Conservation (phyloP, 116 monocot species). For the Trichopus zeylanicus region DNA sequence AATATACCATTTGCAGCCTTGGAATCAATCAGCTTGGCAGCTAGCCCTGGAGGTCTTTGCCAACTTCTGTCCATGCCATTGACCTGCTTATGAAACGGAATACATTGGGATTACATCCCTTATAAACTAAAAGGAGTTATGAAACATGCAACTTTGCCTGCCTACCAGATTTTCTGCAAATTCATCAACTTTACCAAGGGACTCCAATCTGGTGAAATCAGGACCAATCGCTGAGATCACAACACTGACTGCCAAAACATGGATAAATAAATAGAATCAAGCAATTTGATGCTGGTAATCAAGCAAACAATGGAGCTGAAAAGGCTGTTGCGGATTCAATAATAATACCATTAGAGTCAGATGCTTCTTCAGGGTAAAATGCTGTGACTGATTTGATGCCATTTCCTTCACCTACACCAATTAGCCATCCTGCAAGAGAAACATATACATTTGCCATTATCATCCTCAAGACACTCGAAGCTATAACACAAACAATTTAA, state of each 20-base stretch:
- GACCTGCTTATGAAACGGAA: constrained; percentile 31
- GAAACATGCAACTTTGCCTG: not conserved
- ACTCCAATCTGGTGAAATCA: constrained; percentile 78
- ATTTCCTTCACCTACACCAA: constrained; percentile 39
- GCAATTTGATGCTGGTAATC: no score
- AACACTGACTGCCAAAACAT: constrained; percentile 48
- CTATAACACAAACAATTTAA: not conserved
- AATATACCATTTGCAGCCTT: constrained; percentile 69
- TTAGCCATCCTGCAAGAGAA: constrained; percentile 55
- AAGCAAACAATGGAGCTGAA: no score
- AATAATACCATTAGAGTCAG: constrained; percentile 63
- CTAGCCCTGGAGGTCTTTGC: constrained; percentile 63
- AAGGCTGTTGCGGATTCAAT: no score
- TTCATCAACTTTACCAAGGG: constrained; percentile 73
- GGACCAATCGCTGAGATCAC: constrained; percentile 72
- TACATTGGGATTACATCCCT: not conserved
- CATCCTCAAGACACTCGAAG: not conserved
- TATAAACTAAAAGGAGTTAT: not conserved
- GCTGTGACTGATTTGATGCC: constrained; percentile 75
- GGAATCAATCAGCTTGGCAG: constrained; percentile 69
- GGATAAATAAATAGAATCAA: no score
- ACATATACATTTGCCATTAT: not conserved
- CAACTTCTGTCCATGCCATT: constrained; percentile 82
- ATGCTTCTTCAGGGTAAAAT: constrained; percentile 62
- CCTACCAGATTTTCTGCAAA: constrained; percentile 84